Base-by-base conservation (phyloP, 352 stramenopile genomes). In the Phytophthora palmivora region DNA sequence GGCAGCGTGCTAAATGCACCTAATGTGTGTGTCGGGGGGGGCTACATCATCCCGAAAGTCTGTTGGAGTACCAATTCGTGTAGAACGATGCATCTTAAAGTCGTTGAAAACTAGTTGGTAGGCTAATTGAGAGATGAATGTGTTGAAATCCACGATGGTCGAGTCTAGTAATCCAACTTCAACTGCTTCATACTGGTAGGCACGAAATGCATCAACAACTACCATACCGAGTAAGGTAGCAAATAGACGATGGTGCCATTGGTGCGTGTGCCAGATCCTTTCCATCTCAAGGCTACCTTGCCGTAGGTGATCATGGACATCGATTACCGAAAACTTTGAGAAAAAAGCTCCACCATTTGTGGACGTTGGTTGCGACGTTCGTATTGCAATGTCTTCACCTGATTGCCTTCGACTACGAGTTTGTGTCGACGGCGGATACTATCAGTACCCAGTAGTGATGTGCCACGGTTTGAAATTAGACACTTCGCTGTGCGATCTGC, bases 341-440 rank as follows among this genome's bases (percentile, higher is more conserved):
- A 18, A 59, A 38, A 43, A 59, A 59, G 26, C 14, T 59, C 39
- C n/a, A 59, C 22, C 51, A 59, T 59, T 33, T 51, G 39, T 11
- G 51, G 39, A 15, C 51, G 51, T 16, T 28, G 21, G 2, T 51
- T 37, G 33, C 28, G 38, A 33, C 30, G 26, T 6, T 59, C 51
- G 19, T n/a, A n/a, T n/a, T n/a, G n/a, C n/a, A n/a, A n/a, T n/a
- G n/a, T n/a, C n/a, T n/a, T n/a, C n/a, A n/a, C 14, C 21, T 58
- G n/a, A n/a, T 39, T 26, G 7, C n/a, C 30, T 19, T 43, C 19
- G 2, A 58, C 24, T 21, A 42, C 32, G 12, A 43, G 14, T 28
- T 36, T 43, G 18, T 45, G 33, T 24, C 47, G 14, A 22, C 19
- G 19, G 15, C 47, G 15, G n/a, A n/a, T n/a, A n/a, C n/a, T n/a